Base-by-base conservation (phyloP, 2,329 filamentous ascomycete species). In the Fusarium sp. region DNA sequence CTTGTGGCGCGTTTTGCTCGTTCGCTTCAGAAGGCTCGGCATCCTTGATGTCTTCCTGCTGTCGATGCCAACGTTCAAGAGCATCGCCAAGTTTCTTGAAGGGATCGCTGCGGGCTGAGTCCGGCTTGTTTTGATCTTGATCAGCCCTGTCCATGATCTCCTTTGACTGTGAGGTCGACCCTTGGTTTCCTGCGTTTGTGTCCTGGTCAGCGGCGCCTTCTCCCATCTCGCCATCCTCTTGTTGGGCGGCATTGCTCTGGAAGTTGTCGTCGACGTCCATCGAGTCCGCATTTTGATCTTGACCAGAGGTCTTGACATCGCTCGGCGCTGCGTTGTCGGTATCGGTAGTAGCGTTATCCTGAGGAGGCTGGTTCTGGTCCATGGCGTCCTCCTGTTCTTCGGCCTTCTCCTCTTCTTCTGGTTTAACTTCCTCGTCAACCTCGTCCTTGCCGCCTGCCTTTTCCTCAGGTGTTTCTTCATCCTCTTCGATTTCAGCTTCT, bases 51-150 rank as follows among this genome's bases (percentile, higher is more conserved):
- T 97, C 92, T 48, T 88, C 89, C 75, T 97, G 93, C 76, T 94
- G 93, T 62, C 93, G 89, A 79, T 98, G 94, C 93, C 94, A 99
- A 74, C 91, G 89, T 79, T 98, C 94, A 32, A 99, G 85, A 8
- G 94, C 92, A 81, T 99, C 94, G 24, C 96, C 96, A 30, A 99
- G 88, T 77, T 97, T 97, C 82, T 96, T 96, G 85, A 98, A 97
- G 2, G 94, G 92, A 72, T 96, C 89, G 47, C 84, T 81, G 41
- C 80, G 81, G 57, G 82, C 79, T 10, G 80, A 80, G 56, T 85
- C 82, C 45, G 56, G 32, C 29, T 82, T 78, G 13, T 83, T 81
- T 56, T 80, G 77, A 29, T 82, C 77, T 48, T 80, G 74, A 8
- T 85, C 81, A n/a, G 82, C 79, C 37, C 82, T 78, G n/a, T 86